Conservation (phyloP, 176 grass and related monocot genomes). For the Urochloa ruziziensis region DNA sequence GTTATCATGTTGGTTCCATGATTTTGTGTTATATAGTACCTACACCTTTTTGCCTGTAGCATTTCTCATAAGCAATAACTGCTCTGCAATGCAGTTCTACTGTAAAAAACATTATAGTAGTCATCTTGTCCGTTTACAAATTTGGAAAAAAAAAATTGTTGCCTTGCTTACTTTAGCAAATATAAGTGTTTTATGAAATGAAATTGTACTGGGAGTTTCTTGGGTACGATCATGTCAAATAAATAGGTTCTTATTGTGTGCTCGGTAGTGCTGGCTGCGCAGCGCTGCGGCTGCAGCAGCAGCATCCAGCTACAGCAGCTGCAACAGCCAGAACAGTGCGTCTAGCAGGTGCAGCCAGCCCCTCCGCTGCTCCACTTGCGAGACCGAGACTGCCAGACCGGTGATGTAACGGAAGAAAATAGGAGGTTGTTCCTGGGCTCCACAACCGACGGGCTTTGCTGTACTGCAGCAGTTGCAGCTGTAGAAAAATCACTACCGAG, state of each 20-base stretch:
- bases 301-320: no score
- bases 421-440: no score
- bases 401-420: no score
- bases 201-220: not conserved
- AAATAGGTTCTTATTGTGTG: not conserved
- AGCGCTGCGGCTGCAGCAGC: no score
- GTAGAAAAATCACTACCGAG: no score
- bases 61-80: not conserved
- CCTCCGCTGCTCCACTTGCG: no score
- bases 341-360: no score
- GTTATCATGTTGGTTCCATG: not conserved
- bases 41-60: not conserved
- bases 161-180: not conserved
- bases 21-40: not conserved
- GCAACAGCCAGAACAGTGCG: no score
- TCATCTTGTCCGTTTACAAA: not conserved
- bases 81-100: slow-evolving; percentile 14
- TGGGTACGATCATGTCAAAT: not conserved
- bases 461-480: no score
- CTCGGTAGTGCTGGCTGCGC: no score
- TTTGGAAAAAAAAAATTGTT: not conserved
- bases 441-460: no score
- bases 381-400: no score
- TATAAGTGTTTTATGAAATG: not conserved
- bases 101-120: slow-evolving; percentile 8